Evolutionary conservation across 371 early-diverging fungal species (phyloP), one percentile per base, ranked within the genome.

Genomic region (Chytridium lagenaria): DNA sequence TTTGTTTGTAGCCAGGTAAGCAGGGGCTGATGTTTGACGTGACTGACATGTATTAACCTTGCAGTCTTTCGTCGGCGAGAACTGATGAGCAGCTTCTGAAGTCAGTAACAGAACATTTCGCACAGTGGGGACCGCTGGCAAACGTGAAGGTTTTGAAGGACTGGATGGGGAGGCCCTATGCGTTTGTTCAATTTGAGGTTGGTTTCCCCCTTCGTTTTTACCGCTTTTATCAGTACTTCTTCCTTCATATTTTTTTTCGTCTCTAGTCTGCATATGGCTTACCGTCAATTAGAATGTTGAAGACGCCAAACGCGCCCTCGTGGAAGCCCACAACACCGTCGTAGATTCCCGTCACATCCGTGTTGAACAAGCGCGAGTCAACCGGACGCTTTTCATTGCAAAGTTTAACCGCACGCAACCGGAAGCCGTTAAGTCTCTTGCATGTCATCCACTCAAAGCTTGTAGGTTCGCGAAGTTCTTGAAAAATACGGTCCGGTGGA

Each of bases 151-250:
- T 93, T 0, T 71, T 92, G 36, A 90, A 88, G 67, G 95, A 94
- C 74, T 90, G 90, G 89, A 77, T 90, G 80, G 77, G 84, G 26
- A 80, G 95, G n/a, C 95, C 95, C 0, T 94, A 92, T 75, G 90
- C 93, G 0, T 94, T 94, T 80, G 95, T 94, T 1, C 93, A 93
- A 70, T 94, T 87, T 78, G 87, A 89, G 80, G 91, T 89, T 76
- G 34, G 39, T 19, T 51, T 70, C 16, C n/a, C 28, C 50, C 16
- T 23, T 39, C 5, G 16, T 2, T 22, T 50, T 63, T 10, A 55
- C 10, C 49, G 49, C 37, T 38, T 64, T 59, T 12, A 12, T 26
- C 59, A 28, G 12, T 12, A 28, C 28, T 19, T 2, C 59, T 34
- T 1, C 7, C 1, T n/a, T 55, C 55, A 22, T 2, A 44, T 36